phyloP scores from a whole-genome alignment of 1,284 basidiomycete genomes.

The Flammula alnicola region DNA sequence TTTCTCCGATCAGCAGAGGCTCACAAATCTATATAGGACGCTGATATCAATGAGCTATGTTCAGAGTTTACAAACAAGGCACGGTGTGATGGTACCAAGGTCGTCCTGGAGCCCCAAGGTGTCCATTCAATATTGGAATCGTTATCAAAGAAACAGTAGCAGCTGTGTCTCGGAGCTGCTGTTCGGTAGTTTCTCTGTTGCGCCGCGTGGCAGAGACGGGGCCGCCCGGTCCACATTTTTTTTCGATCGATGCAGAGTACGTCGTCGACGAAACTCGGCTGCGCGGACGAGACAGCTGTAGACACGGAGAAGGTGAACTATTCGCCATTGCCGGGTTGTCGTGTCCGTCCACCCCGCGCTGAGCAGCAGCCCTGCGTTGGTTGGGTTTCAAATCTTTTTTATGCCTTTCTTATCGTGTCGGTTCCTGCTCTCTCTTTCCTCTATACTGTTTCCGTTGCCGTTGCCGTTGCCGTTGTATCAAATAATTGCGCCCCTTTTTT shows the following conservation, averaged over 20 bases:
- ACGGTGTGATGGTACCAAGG: conserved; percentile 78
- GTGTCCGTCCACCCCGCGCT: no score
- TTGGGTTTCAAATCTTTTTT: conserved; percentile 6
- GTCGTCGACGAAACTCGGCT: no score
- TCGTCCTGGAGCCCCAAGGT: conserved; percentile 73
- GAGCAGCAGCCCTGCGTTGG: no score
- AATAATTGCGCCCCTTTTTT: conserved; percentile 1
- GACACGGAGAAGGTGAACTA: no score
- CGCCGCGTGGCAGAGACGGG: no score
- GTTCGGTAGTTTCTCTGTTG: no score
- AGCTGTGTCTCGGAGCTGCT: background rate
- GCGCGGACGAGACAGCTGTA: no score
- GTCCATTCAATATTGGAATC: conserved; percentile 67
- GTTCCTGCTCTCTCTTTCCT: background rate
- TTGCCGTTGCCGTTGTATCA: conserved; percentile 5
- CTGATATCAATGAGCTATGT: conserved; percentile 77
- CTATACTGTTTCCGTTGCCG: background rate
- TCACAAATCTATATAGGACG: conserved; percentile 49
- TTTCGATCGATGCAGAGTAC: no score
- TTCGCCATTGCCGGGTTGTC: no score
- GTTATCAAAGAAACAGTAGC: conserved; percentile 41
- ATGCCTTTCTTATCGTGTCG: conserved; percentile 6
- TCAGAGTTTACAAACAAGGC: conserved; percentile 79
- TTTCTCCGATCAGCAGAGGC: conserved; percentile 31
- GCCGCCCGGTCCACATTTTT: no score